Evolutionary conservation across 2,329 filamentous ascomycete species (phyloP), one percentile per base, ranked within the genome.

Genomic region (Ascochyta lentis): DNA sequence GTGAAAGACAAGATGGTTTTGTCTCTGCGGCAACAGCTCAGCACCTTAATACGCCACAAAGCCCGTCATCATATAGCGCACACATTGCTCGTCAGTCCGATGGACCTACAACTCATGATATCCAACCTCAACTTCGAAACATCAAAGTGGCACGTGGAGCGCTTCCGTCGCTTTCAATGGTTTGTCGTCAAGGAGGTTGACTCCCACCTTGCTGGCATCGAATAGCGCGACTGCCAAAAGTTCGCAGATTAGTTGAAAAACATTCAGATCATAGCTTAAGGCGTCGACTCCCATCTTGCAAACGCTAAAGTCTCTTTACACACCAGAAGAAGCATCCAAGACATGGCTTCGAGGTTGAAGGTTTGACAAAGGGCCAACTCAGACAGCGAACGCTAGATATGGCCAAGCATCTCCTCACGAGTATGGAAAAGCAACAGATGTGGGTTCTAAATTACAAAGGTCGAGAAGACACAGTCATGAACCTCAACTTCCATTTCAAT

Each of bases 251-350:
- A 38, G 37, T 12, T 49, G 2, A 69, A 67, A 38, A 47, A 71
- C 34, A 61, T 73, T 7, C 70, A 73, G 22, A 64, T 70, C 19
- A 64, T 72, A 16, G 67, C 67, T 8, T 64, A 72, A 38, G 68
- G 66, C 33, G 65, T 62, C 2, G 68, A 72, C 47, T 65, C 64
- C 0, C 65, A 19, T 41, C 53, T 71, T 9, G 67, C 56, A 19
- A 72, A 72, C 37, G 65, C 65, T 4, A 61, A 72, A 35, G 63
- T 71, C 6, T 64, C 63, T 15, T 59, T 70, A 6, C 61, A 63
- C 40, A 69, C 64, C 9, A 61, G 61, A 0, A 56, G 43, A 6
- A 63, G 50, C 5, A 69, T 72, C 19, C 58, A 57, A 7, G 55
- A 63, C 5, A 60, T 66, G 40, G 13, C 61, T 27, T 50, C 23